Evolutionary conservation across 768 basidiomycete genomes (phyloP).

Genomic region (Dictyophora rubrovolvata): DNA sequence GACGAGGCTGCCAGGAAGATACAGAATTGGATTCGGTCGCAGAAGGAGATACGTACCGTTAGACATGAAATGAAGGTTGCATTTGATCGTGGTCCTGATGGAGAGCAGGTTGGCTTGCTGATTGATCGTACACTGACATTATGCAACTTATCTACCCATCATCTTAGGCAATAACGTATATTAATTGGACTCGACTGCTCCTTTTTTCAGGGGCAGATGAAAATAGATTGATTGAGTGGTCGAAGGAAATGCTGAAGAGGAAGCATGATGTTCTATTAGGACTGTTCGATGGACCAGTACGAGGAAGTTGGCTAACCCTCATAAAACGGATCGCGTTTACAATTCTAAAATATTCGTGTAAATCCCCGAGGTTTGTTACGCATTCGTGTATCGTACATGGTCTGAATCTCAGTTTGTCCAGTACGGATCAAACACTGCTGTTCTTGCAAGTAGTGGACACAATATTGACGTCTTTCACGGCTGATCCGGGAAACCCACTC

Average conservation of each 20-base stretch:
- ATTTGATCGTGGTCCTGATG: slow-evolving; percentile 29
- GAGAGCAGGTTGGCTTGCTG: neutral
- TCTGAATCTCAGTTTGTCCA: slow-evolving; percentile 16
- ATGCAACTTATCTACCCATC: neutral
- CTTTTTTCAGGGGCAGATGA: slow-evolving; percentile 44
- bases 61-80: slow-evolving; percentile 34
- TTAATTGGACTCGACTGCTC: slow-evolving; percentile 54
- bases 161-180: slow-evolving; percentile 34
- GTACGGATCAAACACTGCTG: slow-evolving; percentile 33
- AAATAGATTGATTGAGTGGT: slow-evolving; percentile 25
- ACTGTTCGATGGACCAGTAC: slow-evolving; percentile 27
- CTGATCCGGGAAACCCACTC: neutral
- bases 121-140: neutral
- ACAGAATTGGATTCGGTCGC: slow-evolving; percentile 64
- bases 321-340: slow-evolving; percentile 38
- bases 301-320: slow-evolving; percentile 51
- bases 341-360: slow-evolving; percentile 43
- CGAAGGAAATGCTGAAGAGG: slow-evolving; percentile 13
- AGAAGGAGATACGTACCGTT: slow-evolving; percentile 29
- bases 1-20: slow-evolving; percentile 51
- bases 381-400: neutral
- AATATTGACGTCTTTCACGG: slow-evolving; percentile 27
- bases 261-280: slow-evolving; percentile 27
- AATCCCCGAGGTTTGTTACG: slow-evolving; percentile 36
- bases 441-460: slow-evolving; percentile 44